phyloP scores from a whole-genome alignment of 495 filamentous ascomycete species.

The Aspergillus ostianus region DNA sequence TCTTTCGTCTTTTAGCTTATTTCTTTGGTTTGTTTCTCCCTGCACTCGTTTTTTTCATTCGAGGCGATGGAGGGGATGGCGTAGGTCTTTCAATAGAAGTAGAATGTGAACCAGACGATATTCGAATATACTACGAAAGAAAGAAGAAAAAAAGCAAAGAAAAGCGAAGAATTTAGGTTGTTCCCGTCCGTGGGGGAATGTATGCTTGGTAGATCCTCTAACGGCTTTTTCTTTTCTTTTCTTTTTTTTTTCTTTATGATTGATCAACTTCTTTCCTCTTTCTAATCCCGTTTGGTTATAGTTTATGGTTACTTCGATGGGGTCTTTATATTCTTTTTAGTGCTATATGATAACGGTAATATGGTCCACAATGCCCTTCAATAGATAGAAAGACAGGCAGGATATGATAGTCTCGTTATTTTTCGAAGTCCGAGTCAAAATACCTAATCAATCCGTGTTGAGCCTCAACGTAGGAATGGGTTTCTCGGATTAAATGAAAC shows the following conservation, averaged over 20 bases:
- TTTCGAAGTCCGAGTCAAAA: no score
- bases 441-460: not conserved
- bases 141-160: not conserved
- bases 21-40: no score
- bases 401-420: no score
- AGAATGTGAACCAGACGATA: not conserved
- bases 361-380: no score
- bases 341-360: no score
- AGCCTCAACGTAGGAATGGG: not conserved
- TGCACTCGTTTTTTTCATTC: not conserved
- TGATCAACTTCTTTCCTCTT: not conserved
- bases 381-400: no score
- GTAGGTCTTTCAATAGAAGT: not conserved
- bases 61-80: not conserved
- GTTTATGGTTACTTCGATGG: no score
- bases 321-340: no score
- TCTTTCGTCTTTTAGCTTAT: not conserved
- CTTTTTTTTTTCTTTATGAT: not conserved
- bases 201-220: not conserved
- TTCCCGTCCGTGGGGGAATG: not conserved
- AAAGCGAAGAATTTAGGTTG: slow-evolving; percentile 1
- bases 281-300: not conserved
- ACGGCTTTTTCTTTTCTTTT: no score
- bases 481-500: not conserved
- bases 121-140: not conserved